Percentiles rank a stretch among this genome's conserved stretches.
phyloP scores from a whole-genome alignment of 2,329 filamentous ascomycete genomes.

The Phoma sp. region DNA sequence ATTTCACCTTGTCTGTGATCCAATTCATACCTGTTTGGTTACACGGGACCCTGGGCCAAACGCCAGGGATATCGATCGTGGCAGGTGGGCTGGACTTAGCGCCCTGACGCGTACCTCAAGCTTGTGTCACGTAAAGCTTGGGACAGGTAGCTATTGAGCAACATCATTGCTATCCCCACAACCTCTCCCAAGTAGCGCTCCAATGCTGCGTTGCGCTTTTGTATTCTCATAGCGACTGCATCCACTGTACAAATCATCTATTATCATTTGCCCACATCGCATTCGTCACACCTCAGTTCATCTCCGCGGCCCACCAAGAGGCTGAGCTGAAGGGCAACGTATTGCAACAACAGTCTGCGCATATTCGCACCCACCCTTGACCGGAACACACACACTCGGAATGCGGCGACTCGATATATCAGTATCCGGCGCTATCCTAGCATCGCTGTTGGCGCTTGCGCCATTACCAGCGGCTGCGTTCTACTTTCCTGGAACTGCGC shows the following conservation, averaged over 20 bases:
- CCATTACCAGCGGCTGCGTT: slow-evolving; percentile 66
- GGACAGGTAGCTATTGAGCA: slow-evolving; percentile 34
- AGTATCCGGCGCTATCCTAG: slow-evolving; percentile 34
- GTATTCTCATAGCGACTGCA: slow-evolving; percentile 1
- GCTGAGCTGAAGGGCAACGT: slow-evolving; percentile 13
- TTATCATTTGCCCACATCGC: neutral
- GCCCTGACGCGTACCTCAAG: slow-evolving; percentile 25
- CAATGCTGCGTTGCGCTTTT: neutral
- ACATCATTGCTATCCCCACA: slow-evolving; percentile 27
- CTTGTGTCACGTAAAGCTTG: slow-evolving; percentile 24
- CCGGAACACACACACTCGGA: slow-evolving; percentile 8
- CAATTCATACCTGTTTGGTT: neutral
- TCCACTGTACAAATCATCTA: neutral
- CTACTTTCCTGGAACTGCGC: slow-evolving; percentile 95
- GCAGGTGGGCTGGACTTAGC: slow-evolving; percentile 13
- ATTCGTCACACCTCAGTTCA: slow-evolving; percentile 14
- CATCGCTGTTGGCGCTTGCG: slow-evolving; percentile 48
- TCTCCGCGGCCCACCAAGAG: slow-evolving; percentile 20
- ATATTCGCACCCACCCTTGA: neutral
- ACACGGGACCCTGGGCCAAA: neutral
- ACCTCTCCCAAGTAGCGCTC: neutral
- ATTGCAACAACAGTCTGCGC: slow-evolving; percentile 2
- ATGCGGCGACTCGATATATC: slow-evolving; percentile 43
- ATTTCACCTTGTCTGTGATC: neutral
- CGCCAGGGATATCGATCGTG: slow-evolving; percentile 1